Percentiles rank a stretch among this genome's conserved stretches.
Evolutionary conservation across 371 early-diverging fungal genomes (phyloP).

Genomic region (Circinella umbellata): DNA sequence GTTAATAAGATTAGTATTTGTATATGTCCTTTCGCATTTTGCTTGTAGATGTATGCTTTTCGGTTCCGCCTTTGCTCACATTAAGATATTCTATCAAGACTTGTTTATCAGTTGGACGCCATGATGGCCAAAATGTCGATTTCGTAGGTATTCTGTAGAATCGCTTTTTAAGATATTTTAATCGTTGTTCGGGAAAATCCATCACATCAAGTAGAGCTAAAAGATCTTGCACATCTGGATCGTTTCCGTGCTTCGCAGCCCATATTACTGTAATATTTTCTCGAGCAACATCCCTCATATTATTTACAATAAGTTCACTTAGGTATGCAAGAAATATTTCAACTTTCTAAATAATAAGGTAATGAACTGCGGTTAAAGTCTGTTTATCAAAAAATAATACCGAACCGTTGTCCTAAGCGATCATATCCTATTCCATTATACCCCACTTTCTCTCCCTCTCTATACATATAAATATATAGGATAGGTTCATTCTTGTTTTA

Average conservation of each 20-base stretch:
- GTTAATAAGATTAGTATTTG: not conserved
- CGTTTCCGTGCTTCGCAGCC: not conserved
- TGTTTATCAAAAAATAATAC: not conserved
- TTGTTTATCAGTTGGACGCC: not conserved
- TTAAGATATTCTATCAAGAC: not conserved
- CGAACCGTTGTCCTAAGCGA: not conserved
- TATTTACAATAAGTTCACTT: not conserved
- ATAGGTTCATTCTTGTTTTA: not conserved
- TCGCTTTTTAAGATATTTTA: not conserved
- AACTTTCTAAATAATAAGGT: not conserved
- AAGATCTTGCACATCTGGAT: not conserved
- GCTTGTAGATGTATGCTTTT: too few species aligned
- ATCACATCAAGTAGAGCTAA: not conserved
- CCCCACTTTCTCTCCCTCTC: too few species aligned
- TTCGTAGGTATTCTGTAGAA: not conserved
- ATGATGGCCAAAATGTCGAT: not conserved
- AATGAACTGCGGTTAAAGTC: too few species aligned
- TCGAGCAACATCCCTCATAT: not conserved
- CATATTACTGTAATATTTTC: not conserved
- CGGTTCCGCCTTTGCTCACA: not conserved
- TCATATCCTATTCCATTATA: too few species aligned
- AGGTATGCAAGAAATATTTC: not conserved
- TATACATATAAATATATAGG: too few species aligned
- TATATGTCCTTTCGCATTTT: not conserved
- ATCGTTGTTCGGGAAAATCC: not conserved